Conservation (phyloP, 805 yeast genomes). For the Candida krabiensis region DNA sequence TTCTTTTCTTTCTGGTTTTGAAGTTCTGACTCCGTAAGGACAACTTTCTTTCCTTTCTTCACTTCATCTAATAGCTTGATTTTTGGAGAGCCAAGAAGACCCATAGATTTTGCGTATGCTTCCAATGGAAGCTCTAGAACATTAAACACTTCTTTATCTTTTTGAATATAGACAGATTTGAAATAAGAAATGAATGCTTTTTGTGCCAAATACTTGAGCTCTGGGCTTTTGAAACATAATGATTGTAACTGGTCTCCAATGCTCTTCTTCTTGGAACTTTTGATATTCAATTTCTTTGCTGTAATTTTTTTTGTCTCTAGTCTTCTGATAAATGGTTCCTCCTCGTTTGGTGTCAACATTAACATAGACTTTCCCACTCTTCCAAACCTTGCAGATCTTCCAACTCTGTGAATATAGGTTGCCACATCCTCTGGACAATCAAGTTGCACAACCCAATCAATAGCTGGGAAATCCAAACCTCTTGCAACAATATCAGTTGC, state of each 20-base stretch:
- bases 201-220: slow-evolving; percentile 89
- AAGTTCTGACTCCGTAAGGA: slow-evolving; percentile 33
- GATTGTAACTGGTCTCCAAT: slow-evolving; percentile 86
- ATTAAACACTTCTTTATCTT: slow-evolving; percentile 83
- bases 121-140: slow-evolving; percentile 77
- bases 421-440: slow-evolving; percentile 91
- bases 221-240: slow-evolving; percentile 87
- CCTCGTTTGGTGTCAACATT: slow-evolving; percentile 83
- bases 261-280: slow-evolving; percentile 68
- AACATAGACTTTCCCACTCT: slow-evolving; percentile 78
- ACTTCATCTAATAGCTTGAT: slow-evolving; percentile 63
- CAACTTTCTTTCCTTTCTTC: slow-evolving; percentile 39
- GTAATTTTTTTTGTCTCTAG: slow-evolving; percentile 65
- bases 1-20: slow-evolving; percentile 65
- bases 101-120: slow-evolving; percentile 81
- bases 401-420: slow-evolving; percentile 89
- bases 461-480: slow-evolving; percentile 89
- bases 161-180: slow-evolving; percentile 80
- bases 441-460: slow-evolving; percentile 92
- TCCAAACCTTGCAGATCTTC: slow-evolving; percentile 87
- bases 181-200: slow-evolving; percentile 93
- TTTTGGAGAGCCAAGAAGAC: slow-evolving; percentile 95
- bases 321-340: slow-evolving; percentile 68
- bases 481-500: slow-evolving; percentile 93
- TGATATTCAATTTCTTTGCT: slow-evolving; percentile 70